Conservation (phyloP, 2,329 filamentous ascomycete species). For the Thelonectria rubi region DNA sequence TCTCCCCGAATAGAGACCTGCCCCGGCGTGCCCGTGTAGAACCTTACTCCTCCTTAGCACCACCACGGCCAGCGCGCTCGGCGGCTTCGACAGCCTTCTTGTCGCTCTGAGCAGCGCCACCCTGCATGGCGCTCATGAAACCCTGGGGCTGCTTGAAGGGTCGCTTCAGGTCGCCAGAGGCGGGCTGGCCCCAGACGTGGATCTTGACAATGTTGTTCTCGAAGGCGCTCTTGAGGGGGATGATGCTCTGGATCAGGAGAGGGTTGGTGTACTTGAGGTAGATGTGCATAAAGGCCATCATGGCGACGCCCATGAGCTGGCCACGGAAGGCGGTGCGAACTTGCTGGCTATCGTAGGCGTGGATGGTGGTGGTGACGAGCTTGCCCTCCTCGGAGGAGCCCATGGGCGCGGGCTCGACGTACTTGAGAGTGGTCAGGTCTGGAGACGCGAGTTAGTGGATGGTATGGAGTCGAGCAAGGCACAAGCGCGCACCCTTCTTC, state of each 20-base stretch:
- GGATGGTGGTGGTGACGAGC: constrained; percentile 94
- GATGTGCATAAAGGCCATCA: constrained; percentile 99
- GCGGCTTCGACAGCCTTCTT: constrained; percentile 86
- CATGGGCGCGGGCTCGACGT: constrained; percentile 94
- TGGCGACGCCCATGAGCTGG: constrained; percentile 94
- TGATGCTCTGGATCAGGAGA: constrained; percentile 97
- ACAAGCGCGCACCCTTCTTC: constrained; percentile 83
- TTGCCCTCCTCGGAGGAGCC: constrained; percentile 94
- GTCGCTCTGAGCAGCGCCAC: constrained; percentile 84
- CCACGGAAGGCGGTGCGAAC: constrained; percentile 85
- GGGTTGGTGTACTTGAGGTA: constrained; percentile 99
- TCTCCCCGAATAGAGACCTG: constrained; percentile 17
- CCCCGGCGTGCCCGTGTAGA: background rate
- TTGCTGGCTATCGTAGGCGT: constrained; percentile 92
- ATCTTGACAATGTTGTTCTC: constrained; percentile 98
- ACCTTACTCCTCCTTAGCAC: constrained; percentile 76
- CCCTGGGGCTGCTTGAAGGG: constrained; percentile 91
- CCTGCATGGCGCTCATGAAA: constrained; percentile 82
- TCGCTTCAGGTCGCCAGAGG: constrained; percentile 89
- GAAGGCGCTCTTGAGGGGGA: constrained; percentile 93
- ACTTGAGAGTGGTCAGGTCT: constrained; percentile 98
- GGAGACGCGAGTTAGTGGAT: constrained; percentile 28
- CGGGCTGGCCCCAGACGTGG: constrained; percentile 86
- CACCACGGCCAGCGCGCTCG: constrained; percentile 77
- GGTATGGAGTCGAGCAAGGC: background rate